These are phyloP conservation scores for Candida odintsovae DNA, from an alignment of 805 yeast species.

Conservation along the genomic window DNA sequence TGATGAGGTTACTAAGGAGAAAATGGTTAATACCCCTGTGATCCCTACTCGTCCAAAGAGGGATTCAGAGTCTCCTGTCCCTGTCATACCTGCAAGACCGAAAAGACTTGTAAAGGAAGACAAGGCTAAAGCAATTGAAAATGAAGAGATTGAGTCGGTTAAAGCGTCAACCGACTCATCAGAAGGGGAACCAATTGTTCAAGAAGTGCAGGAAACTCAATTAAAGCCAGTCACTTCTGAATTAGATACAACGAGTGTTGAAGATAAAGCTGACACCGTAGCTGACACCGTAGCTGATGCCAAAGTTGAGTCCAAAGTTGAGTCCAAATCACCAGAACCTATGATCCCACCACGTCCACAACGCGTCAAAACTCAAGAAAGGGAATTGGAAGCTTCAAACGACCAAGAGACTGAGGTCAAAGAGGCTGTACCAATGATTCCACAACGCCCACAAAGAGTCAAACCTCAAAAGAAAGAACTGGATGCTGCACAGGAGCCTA, in stretches of 20 bases:
- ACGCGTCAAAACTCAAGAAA: background rate
- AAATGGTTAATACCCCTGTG: background rate
- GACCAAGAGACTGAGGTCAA: background rate
- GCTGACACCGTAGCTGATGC: background rate
- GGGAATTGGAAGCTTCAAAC: background rate
- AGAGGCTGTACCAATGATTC: conserved; percentile 1
- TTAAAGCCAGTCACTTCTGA: background rate
- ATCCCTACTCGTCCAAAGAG: background rate
- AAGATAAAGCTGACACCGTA: background rate
- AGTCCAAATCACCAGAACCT: conserved; percentile 7
- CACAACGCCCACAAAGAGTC: conserved; percentile 8
- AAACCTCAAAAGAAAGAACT: background rate
- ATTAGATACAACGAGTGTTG: background rate
- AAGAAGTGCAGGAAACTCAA: background rate
- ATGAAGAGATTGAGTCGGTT: background rate
- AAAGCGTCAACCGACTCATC: background rate
- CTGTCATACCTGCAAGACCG: conserved; percentile 8
- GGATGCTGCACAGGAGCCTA: background rate
- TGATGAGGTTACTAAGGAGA: background rate
- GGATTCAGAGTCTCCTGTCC: background rate
- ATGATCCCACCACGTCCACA: conserved; percentile 3
- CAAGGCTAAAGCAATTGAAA: background rate
- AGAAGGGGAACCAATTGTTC: no score
- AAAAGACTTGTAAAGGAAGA: background rate
- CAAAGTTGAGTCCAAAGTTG: background rate